Base-by-base conservation (phyloP, 164 flowering plant species). In the Magnolia sinica region DNA sequence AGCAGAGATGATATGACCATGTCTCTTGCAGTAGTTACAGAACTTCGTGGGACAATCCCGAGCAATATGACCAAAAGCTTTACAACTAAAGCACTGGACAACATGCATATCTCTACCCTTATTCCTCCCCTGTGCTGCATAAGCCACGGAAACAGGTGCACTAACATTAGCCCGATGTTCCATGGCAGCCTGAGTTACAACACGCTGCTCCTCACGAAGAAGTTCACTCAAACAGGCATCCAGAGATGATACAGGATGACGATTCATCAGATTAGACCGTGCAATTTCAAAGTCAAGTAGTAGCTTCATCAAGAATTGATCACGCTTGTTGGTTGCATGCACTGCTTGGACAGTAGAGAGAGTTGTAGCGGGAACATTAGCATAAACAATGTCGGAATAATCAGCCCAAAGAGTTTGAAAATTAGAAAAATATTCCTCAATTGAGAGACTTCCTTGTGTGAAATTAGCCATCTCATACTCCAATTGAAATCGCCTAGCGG, bases 11-110 rank as follows among this genome's bases (percentile, higher is more conserved):
- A 23, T 23, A 23, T 23, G 24, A 23, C 24, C 24, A 23, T 23
- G 24, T 23, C 1, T 23, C 24, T 55, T 72, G 50, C 74, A 72
- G 45, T 72, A 72, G 45, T 72, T 72, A 22, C 68, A 65, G 22
- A 1, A 19, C 22, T 23, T 65, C 22, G n/a, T 2, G 22, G n/a
- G n/a, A 22, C 27, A 65, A 18, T 65, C 22, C 8, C 9, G 4
- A 18, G 27, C 68, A 18, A 65, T 65, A 22, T 23, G 24, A 23
- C 24, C 24, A 23, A 23, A 23, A 23, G 24, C 24, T 23, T 23
- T 23, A 23, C 24, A 19, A 24, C 13, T 24, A 22, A 65, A 65
- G 22, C 23, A 19, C 22, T 65, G 19, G 19, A 20, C 68, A 65
- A 65, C 68, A 4, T 0, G 9, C 4, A 24, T 11, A 20, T 23